Evolutionary conservation across 2,329 filamentous ascomycete genomes (phyloP), one percentile per base, ranked within the genome.

Genomic region (Tothia fuscella): DNA sequence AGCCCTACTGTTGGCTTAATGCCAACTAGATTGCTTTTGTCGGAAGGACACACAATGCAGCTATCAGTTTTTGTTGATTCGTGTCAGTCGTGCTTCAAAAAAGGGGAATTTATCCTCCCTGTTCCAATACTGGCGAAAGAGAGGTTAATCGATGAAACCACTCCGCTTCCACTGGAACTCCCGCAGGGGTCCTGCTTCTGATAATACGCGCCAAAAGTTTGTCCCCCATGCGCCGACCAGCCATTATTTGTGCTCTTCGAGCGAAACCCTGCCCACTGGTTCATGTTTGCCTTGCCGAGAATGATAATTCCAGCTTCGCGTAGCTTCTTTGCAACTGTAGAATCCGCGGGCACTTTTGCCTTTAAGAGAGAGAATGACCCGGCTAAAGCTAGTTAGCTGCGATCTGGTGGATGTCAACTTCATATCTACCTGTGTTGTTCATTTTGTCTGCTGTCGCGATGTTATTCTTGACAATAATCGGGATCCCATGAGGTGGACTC

Each of bases 371-470:
- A 75, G 70, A 67, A 78, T 51, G 70, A 76, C 1, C 82, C 82
- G 1, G 81, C n/a, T n/a, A n/a, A n/a, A n/a, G n/a, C n/a, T n/a
- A n/a, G n/a, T n/a, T n/a, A n/a, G n/a, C n/a, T n/a, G n/a, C n/a
- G n/a, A n/a, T n/a, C n/a, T n/a, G n/a, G n/a, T n/a, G n/a, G n/a
- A n/a, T n/a, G n/a, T n/a, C n/a, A n/a, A n/a, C n/a, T n/a, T n/a
- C n/a, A n/a, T n/a, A n/a, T n/a, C n/a, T n/a, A n/a, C n/a, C 80
- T 0, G 82, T 86, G 0, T 81, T 87, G 53, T 86, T 71, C 69
- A 87, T 72, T 39, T 70, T 70, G 55, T 84, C 81, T 48, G 74
- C 76, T 7, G 71, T 76, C 19, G 68, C 77, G 42, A 82, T 80
- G 53, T 80, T 81, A 53, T 87, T 81, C 58, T 87, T 87, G 48